These are phyloP conservation scores for Fragaria iinumae DNA, from an alignment of 306 rosid species.

Conservation along the genomic window DNA sequence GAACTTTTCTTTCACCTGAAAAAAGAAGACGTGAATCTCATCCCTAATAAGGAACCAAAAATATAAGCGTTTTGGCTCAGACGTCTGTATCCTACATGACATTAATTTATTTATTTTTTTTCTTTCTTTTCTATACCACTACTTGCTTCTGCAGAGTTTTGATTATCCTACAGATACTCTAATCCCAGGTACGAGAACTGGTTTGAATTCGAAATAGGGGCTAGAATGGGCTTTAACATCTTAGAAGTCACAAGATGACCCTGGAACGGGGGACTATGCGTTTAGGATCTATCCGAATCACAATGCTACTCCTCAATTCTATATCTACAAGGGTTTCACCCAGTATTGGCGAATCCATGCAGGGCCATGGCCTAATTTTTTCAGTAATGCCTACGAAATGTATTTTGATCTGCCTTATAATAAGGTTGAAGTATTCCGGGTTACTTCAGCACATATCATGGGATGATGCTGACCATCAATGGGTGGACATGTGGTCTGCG, in stretches of 20 bases:
- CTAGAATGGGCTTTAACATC: not conserved
- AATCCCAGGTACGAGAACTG: no score
- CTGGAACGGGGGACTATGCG: not conserved
- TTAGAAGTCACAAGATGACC: constrained; percentile 1
- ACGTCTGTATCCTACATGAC: constrained; percentile 1
- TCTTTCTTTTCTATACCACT: not conserved
- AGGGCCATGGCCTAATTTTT: not conserved
- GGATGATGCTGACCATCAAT: not conserved
- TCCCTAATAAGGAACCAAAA: not conserved
- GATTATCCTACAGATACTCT: no score
- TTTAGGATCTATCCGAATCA: not conserved
- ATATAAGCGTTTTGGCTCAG: not conserved
- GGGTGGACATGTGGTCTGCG: not conserved
- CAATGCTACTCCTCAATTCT: not conserved
- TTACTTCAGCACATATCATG: not conserved
- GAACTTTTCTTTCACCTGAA: not conserved
- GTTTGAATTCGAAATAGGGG: no score
- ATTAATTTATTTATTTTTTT: not conserved
- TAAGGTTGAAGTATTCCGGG: not conserved
- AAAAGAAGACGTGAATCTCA: not conserved
- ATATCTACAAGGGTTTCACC: not conserved
- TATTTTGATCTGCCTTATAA: not conserved
- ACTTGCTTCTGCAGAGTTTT: not conserved
- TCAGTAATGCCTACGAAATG: not conserved
- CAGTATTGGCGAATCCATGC: not conserved